A percentile compares a stretch with the other conserved stretches of the same genome.
phyloP scores from a whole-genome alignment of 805 yeast genomes.

The Torulaspora quercuum region DNA sequence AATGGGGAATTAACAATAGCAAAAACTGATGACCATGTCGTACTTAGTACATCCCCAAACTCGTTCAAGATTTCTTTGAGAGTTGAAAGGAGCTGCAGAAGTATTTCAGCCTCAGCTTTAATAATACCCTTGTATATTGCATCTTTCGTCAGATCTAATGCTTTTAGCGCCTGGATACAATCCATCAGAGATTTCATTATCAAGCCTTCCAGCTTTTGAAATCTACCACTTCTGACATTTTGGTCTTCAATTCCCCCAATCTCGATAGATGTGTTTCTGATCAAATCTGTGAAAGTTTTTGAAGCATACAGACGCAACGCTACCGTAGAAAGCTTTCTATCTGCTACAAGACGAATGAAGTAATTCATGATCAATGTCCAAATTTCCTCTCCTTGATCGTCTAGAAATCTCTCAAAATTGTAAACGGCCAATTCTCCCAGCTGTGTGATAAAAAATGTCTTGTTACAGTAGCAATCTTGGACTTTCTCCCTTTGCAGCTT shows the following conservation, averaged over 20 bases:
- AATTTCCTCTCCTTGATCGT: slow-evolving; percentile 35
- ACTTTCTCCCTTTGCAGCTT: slow-evolving; percentile 9
- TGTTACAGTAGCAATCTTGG: slow-evolving; percentile 50
- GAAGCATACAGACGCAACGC: slow-evolving; percentile 49
- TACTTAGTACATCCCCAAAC: slow-evolving; percentile 57
- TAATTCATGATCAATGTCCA: slow-evolving; percentile 50
- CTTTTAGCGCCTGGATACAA: slow-evolving; percentile 44
- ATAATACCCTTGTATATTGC: slow-evolving; percentile 38
- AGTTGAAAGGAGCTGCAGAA: slow-evolving; percentile 57
- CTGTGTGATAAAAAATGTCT: slow-evolving; percentile 50
- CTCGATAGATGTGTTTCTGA: slow-evolving; percentile 36
- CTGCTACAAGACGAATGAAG: slow-evolving; percentile 45
- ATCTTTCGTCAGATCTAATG: slow-evolving; percentile 26
- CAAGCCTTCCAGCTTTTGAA: slow-evolving; percentile 41
- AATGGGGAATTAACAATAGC: slow-evolving; percentile 58
- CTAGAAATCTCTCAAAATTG: slow-evolving; percentile 50
- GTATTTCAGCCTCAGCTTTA: slow-evolving; percentile 65
- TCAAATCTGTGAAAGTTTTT: slow-evolving; percentile 49
- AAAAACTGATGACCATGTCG: slow-evolving; percentile 76
- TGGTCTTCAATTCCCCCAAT: slow-evolving; percentile 26
- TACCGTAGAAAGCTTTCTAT: slow-evolving; percentile 41
- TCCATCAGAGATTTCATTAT: slow-evolving; percentile 48
- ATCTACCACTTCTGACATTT: slow-evolving; percentile 15
- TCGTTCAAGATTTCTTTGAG: slow-evolving; percentile 72
- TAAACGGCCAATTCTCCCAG: slow-evolving; percentile 50